Evolutionary conservation across 2,329 filamentous ascomycete genomes (phyloP), one percentile per base, ranked within the genome.

Genomic region (Drechslerella dactyloides): DNA sequence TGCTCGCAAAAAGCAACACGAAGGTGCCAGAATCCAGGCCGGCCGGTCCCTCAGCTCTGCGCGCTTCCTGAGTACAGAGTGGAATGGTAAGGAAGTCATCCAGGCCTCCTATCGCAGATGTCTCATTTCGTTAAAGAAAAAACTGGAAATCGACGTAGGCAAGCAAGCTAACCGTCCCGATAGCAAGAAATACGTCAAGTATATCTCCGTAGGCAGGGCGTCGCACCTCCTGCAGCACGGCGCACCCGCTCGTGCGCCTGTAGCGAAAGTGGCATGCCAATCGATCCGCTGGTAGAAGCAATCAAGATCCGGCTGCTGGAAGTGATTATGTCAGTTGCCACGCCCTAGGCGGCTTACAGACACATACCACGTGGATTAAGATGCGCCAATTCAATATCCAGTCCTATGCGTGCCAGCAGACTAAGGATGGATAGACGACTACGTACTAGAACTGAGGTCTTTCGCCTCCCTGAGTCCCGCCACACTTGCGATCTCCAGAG

Each of bases 111-210:
- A 13, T 17, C 37, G 48, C 35, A 54, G 27, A 55, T 70, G 66
- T 70, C 66, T 70, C 59, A 60, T 70, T 64, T 59, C 48, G 66
- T 70, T 35, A 59, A 70, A 68, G 59, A 62, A 59, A 70, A 68
- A 63, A 62, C 23, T 53, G 17, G 17, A 15, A 51, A 51, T 3
- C 3, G 46, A 13, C 46, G 19, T 23, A 6, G 11, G 4, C 17
- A 23, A 27, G 46, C 15, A 23, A 21, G 46, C 4, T 11, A 51
- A 21, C 23, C 24, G 13, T 52, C 24, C 46, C 24, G 58, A 58
- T 52, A 69, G 51, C 52, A 63, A 42, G 44, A 63, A 42, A 42
- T 42, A 17, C 37, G 15, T 42, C 37, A 42, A 42, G 37, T 4
- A 33, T 33, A 4, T 33, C 27, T 3, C 27, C 27, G 27, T 3